Conservation (phyloP, 768 basidiomycete species). For the Termitomyces sp. region DNA sequence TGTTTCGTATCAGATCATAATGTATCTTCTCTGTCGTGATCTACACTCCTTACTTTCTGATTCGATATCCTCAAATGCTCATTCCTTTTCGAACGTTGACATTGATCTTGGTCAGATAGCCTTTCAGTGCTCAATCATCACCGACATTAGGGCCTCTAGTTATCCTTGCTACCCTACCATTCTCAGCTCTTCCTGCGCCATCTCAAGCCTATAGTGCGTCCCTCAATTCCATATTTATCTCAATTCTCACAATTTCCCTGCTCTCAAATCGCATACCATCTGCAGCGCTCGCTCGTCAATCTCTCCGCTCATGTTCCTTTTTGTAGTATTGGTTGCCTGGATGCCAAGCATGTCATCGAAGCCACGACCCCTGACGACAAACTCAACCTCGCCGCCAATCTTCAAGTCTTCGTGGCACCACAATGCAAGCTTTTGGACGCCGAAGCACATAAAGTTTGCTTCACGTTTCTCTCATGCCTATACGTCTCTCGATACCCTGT, state of each 20-base stretch:
- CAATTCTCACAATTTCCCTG: conserved; percentile 67
- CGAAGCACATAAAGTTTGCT: conserved; percentile 44
- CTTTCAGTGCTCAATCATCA: conserved; percentile 46
- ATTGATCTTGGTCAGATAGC: no score
- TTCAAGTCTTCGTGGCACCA: no score
- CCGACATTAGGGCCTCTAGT: conserved; percentile 43
- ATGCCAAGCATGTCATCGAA: conserved; percentile 19
- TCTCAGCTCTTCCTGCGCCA: conserved; percentile 21
- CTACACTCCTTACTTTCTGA: conserved; percentile 35
- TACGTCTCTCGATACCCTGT: conserved; percentile 45
- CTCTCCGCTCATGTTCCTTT: conserved; percentile 64
- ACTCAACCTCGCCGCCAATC: no score
- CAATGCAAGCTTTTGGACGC: conserved; percentile 47
- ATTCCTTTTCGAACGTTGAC: no score
- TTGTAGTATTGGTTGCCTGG: conserved; percentile 23
- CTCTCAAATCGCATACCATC: conserved; percentile 73
- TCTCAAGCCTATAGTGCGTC: conserved; percentile 19
- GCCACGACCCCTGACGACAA: conserved; percentile 24
- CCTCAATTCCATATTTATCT: conserved; percentile 37
- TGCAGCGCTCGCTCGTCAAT: conserved; percentile 48
- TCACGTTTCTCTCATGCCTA: conserved; percentile 44
- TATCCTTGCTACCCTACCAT: conserved; percentile 36
- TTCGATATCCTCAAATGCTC: conserved; percentile 31
- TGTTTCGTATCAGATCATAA: no score
- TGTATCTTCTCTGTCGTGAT: conserved; percentile 34